phyloP scores from a whole-genome alignment of 1,284 basidiomycete genomes.

The Phlebopus sp. region DNA sequence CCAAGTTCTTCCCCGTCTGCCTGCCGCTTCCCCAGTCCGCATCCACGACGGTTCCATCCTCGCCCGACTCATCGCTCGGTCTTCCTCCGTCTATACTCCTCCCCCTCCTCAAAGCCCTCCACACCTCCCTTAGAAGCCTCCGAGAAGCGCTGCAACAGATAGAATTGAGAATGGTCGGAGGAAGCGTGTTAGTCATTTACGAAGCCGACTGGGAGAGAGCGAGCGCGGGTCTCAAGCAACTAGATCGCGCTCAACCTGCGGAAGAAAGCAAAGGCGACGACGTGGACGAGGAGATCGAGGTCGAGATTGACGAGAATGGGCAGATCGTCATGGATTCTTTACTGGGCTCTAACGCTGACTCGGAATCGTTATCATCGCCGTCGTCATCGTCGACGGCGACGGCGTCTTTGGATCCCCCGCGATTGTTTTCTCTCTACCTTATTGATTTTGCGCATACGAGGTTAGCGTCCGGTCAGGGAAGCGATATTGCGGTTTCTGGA shows the following conservation, averaged over 20 bases:
- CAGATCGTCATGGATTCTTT: constrained; percentile 38
- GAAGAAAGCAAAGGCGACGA: constrained; percentile 30
- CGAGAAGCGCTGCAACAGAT: constrained; percentile 48
- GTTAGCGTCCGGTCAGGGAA: constrained; percentile 67
- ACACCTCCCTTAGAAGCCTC: constrained; percentile 57
- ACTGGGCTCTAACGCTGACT: constrained; percentile 30
- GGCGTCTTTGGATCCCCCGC: constrained; percentile 30
- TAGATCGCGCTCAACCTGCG: constrained; percentile 34
- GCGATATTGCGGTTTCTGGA: constrained; percentile 50
- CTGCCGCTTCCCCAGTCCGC: neutral
- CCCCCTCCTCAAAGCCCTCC: constrained; percentile 58
- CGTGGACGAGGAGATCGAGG: constrained; percentile 29
- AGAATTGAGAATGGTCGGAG: constrained; percentile 81
- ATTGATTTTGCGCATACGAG: constrained; percentile 95
- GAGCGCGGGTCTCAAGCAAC: constrained; percentile 41
- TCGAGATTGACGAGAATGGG: constrained; percentile 39
- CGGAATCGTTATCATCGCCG: constrained; percentile 25
- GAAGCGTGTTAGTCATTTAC: constrained; percentile 81
- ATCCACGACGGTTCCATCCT: neutral
- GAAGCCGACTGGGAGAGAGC: constrained; percentile 64
- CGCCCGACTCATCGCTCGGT: constrained; percentile 30
- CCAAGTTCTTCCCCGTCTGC: constrained; percentile 72
- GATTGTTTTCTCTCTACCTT: constrained; percentile 68
- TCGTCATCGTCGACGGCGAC: too few relatives aligned
- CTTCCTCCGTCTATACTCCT: constrained; percentile 58